Conservation (phyloP, 202 grass and related monocot genomes). For the Elaeis oleifera region DNA sequence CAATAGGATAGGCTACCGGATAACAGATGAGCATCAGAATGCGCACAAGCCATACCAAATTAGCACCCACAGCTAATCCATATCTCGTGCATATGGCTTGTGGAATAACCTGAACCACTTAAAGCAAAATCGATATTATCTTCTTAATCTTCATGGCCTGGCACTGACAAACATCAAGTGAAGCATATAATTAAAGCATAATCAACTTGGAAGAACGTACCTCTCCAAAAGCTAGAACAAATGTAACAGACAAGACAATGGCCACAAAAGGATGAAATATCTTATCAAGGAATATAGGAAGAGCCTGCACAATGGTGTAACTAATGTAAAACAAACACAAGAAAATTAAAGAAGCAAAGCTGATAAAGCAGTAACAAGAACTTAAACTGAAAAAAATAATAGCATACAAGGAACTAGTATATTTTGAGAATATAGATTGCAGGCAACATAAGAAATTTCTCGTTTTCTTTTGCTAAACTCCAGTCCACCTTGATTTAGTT, state of each 20-base stretch:
- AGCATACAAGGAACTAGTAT: too few relatives aligned
- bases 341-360: too few relatives aligned
- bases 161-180: conserved; percentile 1
- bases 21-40: conserved; percentile 92
- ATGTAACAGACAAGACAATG: conserved; percentile 95
- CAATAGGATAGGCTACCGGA: conserved; percentile 93
- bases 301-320: conserved; percentile 46
- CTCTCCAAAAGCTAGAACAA: conserved; percentile 98
- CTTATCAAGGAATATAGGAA: conserved; percentile 93
- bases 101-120: conserved; percentile 72
- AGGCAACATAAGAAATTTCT: too few relatives aligned
- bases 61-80: conserved; percentile 93
- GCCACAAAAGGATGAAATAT: conserved; percentile 98
- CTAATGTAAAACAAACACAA: too few relatives aligned
- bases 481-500: too few relatives aligned
- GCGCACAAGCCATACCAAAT: conserved; percentile 91
- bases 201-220: conserved; percentile 23
- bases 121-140: conserved; percentile 16
- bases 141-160: background rate
- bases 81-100: conserved; percentile 99
- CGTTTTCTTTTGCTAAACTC: too few relatives aligned
- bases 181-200: conserved; percentile 7
- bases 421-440: too few relatives aligned
- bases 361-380: too few relatives aligned
- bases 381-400: too few relatives aligned